Conservation (phyloP, 1,139 yeast genomes). For the Debaryomyces sp. region DNA sequence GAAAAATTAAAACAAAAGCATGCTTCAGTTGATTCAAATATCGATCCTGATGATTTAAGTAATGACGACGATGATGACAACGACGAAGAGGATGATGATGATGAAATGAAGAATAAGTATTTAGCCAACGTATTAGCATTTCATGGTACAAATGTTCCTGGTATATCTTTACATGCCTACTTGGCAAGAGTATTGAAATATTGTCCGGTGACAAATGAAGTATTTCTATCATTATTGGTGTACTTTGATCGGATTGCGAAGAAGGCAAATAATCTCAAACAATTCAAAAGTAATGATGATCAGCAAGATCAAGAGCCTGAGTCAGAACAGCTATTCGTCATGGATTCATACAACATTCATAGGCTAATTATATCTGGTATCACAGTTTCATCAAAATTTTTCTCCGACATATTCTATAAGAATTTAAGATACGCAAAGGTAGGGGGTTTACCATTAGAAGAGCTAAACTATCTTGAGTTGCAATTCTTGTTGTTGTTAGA, state of each 20-base stretch:
- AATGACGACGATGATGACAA: slow-evolving; percentile 23
- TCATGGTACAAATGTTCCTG: slow-evolving; percentile 95
- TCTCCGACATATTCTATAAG: slow-evolving; percentile 93
- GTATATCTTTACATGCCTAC: slow-evolving; percentile 87
- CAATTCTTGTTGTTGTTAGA: slow-evolving; percentile 85
- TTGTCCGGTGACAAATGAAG: slow-evolving; percentile 98
- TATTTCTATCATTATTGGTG: slow-evolving; percentile 83
- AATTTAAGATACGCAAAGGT: slow-evolving; percentile 96
- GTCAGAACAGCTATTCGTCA: slow-evolving; percentile 72
- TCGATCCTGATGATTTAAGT: slow-evolving; percentile 17
- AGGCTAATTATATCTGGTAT: slow-evolving; percentile 94
- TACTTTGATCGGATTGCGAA: slow-evolving; percentile 94
- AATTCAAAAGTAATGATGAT: slow-evolving; percentile 21
- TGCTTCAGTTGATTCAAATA: slow-evolving; percentile 16
- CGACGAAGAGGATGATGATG: slow-evolving; percentile 43
- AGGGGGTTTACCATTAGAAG: slow-evolving; percentile 95
- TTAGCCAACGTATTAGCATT: slow-evolving; percentile 83
- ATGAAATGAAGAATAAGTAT: slow-evolving; percentile 55
- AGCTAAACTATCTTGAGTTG: slow-evolving; percentile 86
- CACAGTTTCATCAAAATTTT: slow-evolving; percentile 93
- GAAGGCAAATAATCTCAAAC: slow-evolving; percentile 65
- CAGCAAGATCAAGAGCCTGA: slow-evolving; percentile 16
- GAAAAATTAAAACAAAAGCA: slow-evolving; percentile 20
- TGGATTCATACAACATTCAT: slow-evolving; percentile 96
- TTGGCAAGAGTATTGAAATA: slow-evolving; percentile 87